phyloP scores from a whole-genome alignment of 2,329 filamentous ascomycete genomes.

The Tolypocladium capitatum region DNA sequence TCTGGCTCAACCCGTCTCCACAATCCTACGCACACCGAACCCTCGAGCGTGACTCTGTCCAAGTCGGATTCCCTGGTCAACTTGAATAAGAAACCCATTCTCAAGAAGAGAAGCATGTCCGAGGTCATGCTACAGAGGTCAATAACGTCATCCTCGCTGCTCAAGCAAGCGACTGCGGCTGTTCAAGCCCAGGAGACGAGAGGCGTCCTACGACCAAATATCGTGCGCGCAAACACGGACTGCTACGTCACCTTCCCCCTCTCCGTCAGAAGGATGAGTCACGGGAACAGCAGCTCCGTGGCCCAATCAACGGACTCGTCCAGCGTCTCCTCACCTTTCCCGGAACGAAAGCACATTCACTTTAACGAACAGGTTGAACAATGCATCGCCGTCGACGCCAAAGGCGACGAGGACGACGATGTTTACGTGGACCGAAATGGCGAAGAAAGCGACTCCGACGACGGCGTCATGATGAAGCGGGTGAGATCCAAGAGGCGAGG shows the following conservation, averaged over 20 bases:
- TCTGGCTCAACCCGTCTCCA: slow-evolving; percentile 48
- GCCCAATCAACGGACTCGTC: slow-evolving; percentile 59
- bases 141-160: slow-evolving; percentile 71
- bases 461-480: slow-evolving; percentile 73
- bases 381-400: slow-evolving; percentile 84
- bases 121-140: slow-evolving; percentile 89
- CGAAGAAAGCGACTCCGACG: slow-evolving; percentile 58
- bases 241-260: slow-evolving; percentile 55
- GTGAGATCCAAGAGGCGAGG: slow-evolving; percentile 43
- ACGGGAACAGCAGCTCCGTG: slow-evolving; percentile 47
- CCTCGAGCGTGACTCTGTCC: slow-evolving; percentile 30
- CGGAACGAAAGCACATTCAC: slow-evolving; percentile 74
- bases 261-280: slow-evolving; percentile 45
- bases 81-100: slow-evolving; percentile 66
- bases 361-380: slow-evolving; percentile 95
- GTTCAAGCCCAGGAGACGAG: slow-evolving; percentile 67
- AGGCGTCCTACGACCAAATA: slow-evolving; percentile 35
- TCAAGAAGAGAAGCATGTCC: slow-evolving; percentile 94
- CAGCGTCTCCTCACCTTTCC: slow-evolving; percentile 47
- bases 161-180: slow-evolving; percentile 79
- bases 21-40: slow-evolving; percentile 24
- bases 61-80: slow-evolving; percentile 53
- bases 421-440: slow-evolving; percentile 39
- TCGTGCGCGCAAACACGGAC: slow-evolving; percentile 55
- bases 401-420: slow-evolving; percentile 64